Evolutionary conservation across 2,329 filamentous ascomycete genomes (phyloP).

Genomic region (Sporothrix inflata): DNA sequence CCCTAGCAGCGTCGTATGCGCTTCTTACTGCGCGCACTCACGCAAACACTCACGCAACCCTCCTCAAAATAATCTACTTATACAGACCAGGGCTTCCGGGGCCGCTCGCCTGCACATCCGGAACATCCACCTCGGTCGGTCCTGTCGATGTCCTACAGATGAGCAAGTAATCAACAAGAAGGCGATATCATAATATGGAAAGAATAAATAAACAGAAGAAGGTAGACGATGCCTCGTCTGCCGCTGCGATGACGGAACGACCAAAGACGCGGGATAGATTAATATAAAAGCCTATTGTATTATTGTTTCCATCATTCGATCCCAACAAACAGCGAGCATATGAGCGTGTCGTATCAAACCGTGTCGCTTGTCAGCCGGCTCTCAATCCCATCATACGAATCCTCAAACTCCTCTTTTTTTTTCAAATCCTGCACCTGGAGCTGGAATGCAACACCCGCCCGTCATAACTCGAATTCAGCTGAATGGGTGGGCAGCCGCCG

Average conservation of each 20-base stretch:
- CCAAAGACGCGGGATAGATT: conserved; percentile 1
- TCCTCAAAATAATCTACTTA: background rate
- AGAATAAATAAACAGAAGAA: background rate
- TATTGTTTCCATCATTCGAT: background rate
- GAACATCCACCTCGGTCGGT: background rate
- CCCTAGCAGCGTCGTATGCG: conserved; percentile 21
- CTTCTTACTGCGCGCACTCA: background rate
- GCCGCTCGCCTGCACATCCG: background rate
- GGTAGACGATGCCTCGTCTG: background rate
- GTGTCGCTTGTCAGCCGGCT: background rate
- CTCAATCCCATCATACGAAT: background rate
- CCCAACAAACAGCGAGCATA: conserved; percentile 11
- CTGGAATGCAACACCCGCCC: conserved; percentile 1
- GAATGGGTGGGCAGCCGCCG: conserved; percentile 15
- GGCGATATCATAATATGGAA: background rate
- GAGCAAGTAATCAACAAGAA: background rate
- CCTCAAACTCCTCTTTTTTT: background rate
- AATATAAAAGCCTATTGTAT: background rate
- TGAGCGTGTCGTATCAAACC: background rate
- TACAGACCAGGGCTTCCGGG: background rate
- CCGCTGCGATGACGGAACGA: conserved; percentile 8
- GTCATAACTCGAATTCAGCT: conserved; percentile 5
- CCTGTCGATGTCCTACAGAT: background rate
- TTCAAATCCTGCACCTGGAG: background rate
- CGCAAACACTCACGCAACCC: too few species aligned